phyloP scores from a whole-genome alignment of 352 stramenopile genomes.

The Pythium pyrilobum region DNA sequence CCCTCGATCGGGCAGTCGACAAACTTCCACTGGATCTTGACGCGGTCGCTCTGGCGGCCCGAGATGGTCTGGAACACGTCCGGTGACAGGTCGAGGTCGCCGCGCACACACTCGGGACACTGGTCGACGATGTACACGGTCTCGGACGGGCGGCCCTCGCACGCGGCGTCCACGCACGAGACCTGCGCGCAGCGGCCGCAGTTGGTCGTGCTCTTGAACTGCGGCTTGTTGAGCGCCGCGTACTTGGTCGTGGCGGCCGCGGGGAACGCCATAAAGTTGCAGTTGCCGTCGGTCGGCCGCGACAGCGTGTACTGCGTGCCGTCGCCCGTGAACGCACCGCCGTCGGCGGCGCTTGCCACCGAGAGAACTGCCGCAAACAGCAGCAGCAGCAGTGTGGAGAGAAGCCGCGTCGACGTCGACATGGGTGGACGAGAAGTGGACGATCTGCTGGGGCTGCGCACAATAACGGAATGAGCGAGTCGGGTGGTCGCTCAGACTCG shows the following conservation, averaged over 20 bases:
- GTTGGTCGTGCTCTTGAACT: slow-evolving; percentile 48
- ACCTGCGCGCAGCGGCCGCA: slow-evolving; percentile 32
- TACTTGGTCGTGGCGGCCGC: slow-evolving; percentile 41
- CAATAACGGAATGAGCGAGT: slow-evolving; percentile 5
- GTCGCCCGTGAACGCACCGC: slow-evolving; percentile 13
- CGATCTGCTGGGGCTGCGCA: neutral
- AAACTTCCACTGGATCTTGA: slow-evolving; percentile 41
- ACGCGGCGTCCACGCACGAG: slow-evolving; percentile 42
- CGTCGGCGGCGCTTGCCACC: neutral
- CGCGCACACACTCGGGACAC: slow-evolving; percentile 43
- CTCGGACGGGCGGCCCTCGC: slow-evolving; percentile 27
- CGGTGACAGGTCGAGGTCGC: slow-evolving; percentile 52
- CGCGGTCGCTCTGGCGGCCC: slow-evolving; percentile 19
- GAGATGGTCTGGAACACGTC: slow-evolving; percentile 35
- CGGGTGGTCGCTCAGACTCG: no score
- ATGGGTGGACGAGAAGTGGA: neutral
- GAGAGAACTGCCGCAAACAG: neutral
- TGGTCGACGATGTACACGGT: slow-evolving; percentile 66
- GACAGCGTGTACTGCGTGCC: slow-evolving; percentile 27
- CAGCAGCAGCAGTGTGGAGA: neutral
- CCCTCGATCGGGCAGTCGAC: slow-evolving; percentile 31
- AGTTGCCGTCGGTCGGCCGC: slow-evolving; percentile 24
- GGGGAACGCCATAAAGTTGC: slow-evolving; percentile 64
- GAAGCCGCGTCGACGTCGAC: neutral
- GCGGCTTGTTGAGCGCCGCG: slow-evolving; percentile 53